phyloP scores from a whole-genome alignment of 805 yeast species.

The Candida namnaoensis region DNA sequence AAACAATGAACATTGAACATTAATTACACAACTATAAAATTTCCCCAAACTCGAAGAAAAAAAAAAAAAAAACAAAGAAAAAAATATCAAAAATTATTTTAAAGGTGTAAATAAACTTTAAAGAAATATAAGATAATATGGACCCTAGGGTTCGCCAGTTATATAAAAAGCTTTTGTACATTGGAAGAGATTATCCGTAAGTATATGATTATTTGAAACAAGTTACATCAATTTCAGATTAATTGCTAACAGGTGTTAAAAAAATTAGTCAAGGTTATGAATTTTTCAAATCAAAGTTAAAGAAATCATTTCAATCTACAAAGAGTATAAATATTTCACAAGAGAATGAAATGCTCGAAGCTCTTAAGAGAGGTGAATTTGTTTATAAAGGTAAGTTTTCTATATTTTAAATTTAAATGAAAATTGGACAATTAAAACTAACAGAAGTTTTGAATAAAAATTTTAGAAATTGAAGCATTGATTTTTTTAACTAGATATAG shows the following conservation, averaged over 20 bases:
- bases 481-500: slow-evolving; percentile 23
- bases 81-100: too few relatives aligned
- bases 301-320: slow-evolving; percentile 13
- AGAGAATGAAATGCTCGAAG: slow-evolving; percentile 14
- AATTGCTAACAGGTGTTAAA: background rate
- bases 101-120: too few relatives aligned
- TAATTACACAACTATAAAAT: too few relatives aligned
- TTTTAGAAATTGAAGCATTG: slow-evolving; percentile 24
- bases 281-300: slow-evolving; percentile 14
- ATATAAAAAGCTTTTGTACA: slow-evolving; percentile 21
- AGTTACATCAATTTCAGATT: slow-evolving; percentile 16
- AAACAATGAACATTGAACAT: too few relatives aligned
- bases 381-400: slow-evolving; percentile 17
- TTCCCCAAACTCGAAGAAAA: too few relatives aligned
- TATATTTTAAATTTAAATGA: background rate
- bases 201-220: slow-evolving; percentile 6
- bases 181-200: slow-evolving; percentile 29
- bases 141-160: slow-evolving; percentile 17
- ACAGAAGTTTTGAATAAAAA: background rate
- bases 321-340: slow-evolving; percentile 5
- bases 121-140: slow-evolving; percentile 11
- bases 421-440: too few relatives aligned
- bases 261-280: slow-evolving; percentile 5
- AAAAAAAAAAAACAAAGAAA: too few relatives aligned
- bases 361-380: slow-evolving; percentile 21